Percentiles rank a stretch among this genome's conserved stretches.
Evolutionary conservation across 2,329 filamentous ascomycete species (phyloP).

Genomic region (Rasamsonia emersonii): DNA sequence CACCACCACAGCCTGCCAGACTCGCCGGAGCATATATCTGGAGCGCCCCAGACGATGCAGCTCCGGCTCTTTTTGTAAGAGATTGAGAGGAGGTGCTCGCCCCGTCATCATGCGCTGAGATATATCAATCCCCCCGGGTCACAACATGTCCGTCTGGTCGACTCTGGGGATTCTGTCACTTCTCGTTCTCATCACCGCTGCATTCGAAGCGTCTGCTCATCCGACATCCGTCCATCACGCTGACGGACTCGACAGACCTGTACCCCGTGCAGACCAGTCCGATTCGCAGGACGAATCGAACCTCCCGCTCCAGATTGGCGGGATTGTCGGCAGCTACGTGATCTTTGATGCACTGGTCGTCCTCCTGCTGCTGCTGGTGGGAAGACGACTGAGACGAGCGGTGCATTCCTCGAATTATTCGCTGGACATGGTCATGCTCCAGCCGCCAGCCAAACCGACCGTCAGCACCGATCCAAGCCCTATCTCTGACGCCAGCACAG

Average conservation of each 20-base stretch:
- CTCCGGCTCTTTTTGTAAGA: too few species aligned
- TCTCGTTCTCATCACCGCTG: slow-evolving; percentile 8
- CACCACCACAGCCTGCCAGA: too few species aligned
- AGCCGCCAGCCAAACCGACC: slow-evolving; percentile 22
- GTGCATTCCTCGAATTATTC: slow-evolving; percentile 44
- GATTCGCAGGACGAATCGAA: slow-evolving; percentile 51
- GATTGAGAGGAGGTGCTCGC: too few species aligned
- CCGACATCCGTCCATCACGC: slow-evolving; percentile 12
- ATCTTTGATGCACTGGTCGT: slow-evolving; percentile 67
- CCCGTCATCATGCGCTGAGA: too few species aligned
- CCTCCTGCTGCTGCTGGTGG: slow-evolving; percentile 53
- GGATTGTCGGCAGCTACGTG: slow-evolving; percentile 76
- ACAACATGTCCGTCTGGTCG: background rate
- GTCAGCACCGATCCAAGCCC: slow-evolving; percentile 27
- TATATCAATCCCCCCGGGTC: background rate
- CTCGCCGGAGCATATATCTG: too few species aligned
- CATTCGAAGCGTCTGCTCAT: too few species aligned
- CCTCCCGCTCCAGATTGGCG: slow-evolving; percentile 74
- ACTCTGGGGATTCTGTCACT: too few species aligned
- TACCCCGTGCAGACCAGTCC: slow-evolving; percentile 51
- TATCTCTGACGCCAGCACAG: slow-evolving; percentile 17
- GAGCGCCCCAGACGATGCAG: too few species aligned
- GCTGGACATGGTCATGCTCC: slow-evolving; percentile 51
- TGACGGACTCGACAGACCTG: slow-evolving; percentile 13
- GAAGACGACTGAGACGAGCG: slow-evolving; percentile 46